Percentiles rank a stretch among this genome's conserved stretches.
These are phyloP conservation scores for Schoenoplectus tabernaemontani DNA, from an alignment of 202 grass and related monocot genomes.

Conservation along the genomic window DNA sequence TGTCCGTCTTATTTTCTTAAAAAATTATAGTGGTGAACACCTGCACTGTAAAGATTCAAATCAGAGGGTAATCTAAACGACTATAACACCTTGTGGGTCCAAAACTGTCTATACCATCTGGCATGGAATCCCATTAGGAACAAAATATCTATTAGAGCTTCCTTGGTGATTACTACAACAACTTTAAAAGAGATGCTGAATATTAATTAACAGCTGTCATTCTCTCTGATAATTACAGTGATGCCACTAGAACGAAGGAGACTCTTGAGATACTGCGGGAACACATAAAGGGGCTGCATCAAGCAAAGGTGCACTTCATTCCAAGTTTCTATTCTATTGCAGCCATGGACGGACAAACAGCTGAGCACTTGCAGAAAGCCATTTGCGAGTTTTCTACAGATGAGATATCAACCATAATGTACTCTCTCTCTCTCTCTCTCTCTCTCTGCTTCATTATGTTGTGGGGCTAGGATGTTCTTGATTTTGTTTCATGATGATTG, in stretches of 20 bases:
- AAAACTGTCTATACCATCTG: background rate
- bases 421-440: constrained; percentile 20
- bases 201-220: background rate
- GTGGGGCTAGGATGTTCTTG: background rate
- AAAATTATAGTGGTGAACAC: too few relatives aligned
- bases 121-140: background rate
- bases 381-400: constrained; percentile 71
- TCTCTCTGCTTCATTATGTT: background rate
- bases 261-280: constrained; percentile 84
- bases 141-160: background rate
- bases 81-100: background rate
- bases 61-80: background rate
- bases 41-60: too few relatives aligned
- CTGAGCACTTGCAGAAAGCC: constrained; percentile 81
- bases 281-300: constrained; percentile 48
- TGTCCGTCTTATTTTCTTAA: background rate
- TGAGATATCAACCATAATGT: constrained; percentile 86
- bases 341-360: constrained; percentile 97
- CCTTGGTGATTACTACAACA: background rate
- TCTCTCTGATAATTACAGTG: constrained; percentile 32
- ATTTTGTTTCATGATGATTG: background rate
- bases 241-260: constrained; percentile 85
- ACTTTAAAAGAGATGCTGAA: background rate
- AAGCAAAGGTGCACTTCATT: constrained; percentile 69
- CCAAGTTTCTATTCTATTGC: constrained; percentile 96